phyloP scores from a whole-genome alignment of 2,329 filamentous ascomycete species.

The Ploettnerulaceae sp. region DNA sequence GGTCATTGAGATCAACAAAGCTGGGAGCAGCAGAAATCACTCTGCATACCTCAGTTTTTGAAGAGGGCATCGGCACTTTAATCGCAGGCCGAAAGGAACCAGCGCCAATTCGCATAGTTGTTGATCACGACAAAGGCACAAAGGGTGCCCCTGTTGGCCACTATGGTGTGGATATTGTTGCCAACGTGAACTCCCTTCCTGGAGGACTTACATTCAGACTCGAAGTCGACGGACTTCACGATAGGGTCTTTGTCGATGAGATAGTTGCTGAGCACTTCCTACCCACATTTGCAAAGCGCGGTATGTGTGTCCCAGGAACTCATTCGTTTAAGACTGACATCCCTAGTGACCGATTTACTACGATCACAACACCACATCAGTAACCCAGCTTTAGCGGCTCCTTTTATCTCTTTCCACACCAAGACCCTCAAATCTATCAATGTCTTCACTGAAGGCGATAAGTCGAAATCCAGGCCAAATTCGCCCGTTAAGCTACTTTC shows the following conservation, averaged over 20 bases:
- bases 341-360: slow-evolving; percentile 64
- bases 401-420: slow-evolving; percentile 71
- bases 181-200: slow-evolving; percentile 52
- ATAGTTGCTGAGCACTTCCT: slow-evolving; percentile 68
- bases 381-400: slow-evolving; percentile 59
- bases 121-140: slow-evolving; percentile 64
- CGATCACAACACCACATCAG: slow-evolving; percentile 64
- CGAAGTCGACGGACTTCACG: slow-evolving; percentile 60
- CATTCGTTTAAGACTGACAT: slow-evolving; percentile 33
- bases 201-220: slow-evolving; percentile 50
- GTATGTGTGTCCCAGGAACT: slow-evolving; percentile 42
- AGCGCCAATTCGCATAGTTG: slow-evolving; percentile 65
- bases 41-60: slow-evolving; percentile 64
- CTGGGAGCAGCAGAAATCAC: slow-evolving; percentile 56
- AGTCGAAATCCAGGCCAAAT: slow-evolving; percentile 63
- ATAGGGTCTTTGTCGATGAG: slow-evolving; percentile 68
- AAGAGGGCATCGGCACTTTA: slow-evolving; percentile 60
- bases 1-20: slow-evolving; percentile 70
- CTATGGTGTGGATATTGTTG: slow-evolving; percentile 67
- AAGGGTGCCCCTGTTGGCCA: slow-evolving; percentile 62
- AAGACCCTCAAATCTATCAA: slow-evolving; percentile 69
- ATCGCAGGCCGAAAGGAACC: slow-evolving; percentile 62
- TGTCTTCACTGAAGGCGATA: slow-evolving; percentile 57
- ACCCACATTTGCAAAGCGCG: slow-evolving; percentile 66
- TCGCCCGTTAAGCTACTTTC: slow-evolving; percentile 90